Percentiles rank a stretch among this genome's conserved stretches.
These are phyloP conservation scores for Apiospora pterosperma DNA, from an alignment of 2,329 filamentous ascomycete genomes.

Conservation along the genomic window DNA sequence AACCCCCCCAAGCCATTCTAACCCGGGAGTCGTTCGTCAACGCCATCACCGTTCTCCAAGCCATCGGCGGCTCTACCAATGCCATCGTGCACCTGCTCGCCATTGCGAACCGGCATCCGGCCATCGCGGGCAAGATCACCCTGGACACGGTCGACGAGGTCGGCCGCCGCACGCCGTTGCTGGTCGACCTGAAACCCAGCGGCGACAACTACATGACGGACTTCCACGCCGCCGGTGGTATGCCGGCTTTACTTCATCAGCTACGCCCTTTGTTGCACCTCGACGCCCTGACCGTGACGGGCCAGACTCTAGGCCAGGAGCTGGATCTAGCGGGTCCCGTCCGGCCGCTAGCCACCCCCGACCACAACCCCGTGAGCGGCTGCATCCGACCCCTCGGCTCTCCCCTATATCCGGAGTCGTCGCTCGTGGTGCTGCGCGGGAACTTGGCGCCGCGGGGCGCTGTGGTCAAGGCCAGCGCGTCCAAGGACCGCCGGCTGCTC, in stretches of 20 bases:
- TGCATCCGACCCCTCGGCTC: slow-evolving; percentile 63
- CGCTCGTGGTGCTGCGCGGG: slow-evolving; percentile 77
- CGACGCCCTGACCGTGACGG: slow-evolving; percentile 76
- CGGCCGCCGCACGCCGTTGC: slow-evolving; percentile 72
- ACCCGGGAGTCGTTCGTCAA: slow-evolving; percentile 78
- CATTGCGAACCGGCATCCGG: slow-evolving; percentile 71
- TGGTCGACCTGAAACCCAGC: slow-evolving; percentile 82
- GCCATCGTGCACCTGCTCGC: slow-evolving; percentile 83
- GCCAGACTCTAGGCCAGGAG: slow-evolving; percentile 77
- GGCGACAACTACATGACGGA: slow-evolving; percentile 89
- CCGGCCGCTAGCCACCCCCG: slow-evolving; percentile 40
- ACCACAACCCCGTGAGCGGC: slow-evolving; percentile 25
- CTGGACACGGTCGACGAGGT: slow-evolving; percentile 78
- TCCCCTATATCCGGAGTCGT: slow-evolving; percentile 70
- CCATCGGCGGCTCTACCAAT: slow-evolving; percentile 81
- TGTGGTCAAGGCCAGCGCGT: slow-evolving; percentile 85
- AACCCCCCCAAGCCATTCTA: slow-evolving; percentile 65
- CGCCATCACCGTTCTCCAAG: slow-evolving; percentile 82
- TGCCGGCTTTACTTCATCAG: slow-evolving; percentile 75
- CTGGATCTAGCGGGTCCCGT: slow-evolving; percentile 62
- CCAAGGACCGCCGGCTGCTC: slow-evolving; percentile 64
- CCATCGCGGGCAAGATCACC: slow-evolving; percentile 59
- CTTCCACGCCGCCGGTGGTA: slow-evolving; percentile 83
- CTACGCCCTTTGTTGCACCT: slow-evolving; percentile 76
- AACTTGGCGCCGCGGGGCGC: slow-evolving; percentile 83